Conservation (phyloP, 495 filamentous ascomycete species). For the Cenococcum geophilum region DNA sequence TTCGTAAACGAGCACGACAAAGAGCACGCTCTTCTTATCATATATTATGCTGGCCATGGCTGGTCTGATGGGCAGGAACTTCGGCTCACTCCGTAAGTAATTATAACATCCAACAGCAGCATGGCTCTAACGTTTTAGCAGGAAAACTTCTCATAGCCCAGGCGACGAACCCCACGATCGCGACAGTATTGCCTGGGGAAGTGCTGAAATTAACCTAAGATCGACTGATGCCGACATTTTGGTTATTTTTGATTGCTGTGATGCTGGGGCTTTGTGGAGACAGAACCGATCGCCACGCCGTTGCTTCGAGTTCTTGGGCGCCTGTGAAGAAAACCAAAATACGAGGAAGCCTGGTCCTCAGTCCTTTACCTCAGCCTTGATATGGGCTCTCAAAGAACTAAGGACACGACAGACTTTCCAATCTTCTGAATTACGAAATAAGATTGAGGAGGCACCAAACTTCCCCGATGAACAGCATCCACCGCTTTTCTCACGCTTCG, state of each 20-base stretch:
- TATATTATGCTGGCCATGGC: slow-evolving; percentile 31
- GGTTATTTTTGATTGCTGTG: slow-evolving; percentile 31
- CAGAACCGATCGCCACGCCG: background rate
- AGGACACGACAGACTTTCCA: background rate
- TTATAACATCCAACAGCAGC: background rate
- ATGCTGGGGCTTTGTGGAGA: slow-evolving; percentile 20
- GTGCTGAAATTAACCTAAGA: slow-evolving; percentile 16
- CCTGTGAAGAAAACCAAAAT: slow-evolving; percentile 1
- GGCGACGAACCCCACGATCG: background rate
- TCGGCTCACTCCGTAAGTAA: background rate
- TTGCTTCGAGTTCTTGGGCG: slow-evolving; percentile 15
- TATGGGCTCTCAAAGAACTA: slow-evolving; percentile 11
- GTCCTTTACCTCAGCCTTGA: slow-evolving; percentile 18
- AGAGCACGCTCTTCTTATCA: slow-evolving; percentile 17
- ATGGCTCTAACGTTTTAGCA: background rate
- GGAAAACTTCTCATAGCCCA: background rate
- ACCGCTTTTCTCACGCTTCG: background rate
- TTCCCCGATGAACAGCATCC: slow-evolving; percentile 1
- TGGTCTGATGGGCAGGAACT: slow-evolving; percentile 9
- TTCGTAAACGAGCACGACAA: slow-evolving; percentile 20
- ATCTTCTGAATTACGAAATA: slow-evolving; percentile 3
- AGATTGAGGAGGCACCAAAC: slow-evolving; percentile 7
- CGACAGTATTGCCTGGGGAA: slow-evolving; percentile 19
- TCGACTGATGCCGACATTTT: slow-evolving; percentile 19
- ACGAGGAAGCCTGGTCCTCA: background rate